Evolutionary conservation across 2,329 filamentous ascomycete species (phyloP), one percentile per base, ranked within the genome.

Genomic region (Aureobasidium lini): DNA sequence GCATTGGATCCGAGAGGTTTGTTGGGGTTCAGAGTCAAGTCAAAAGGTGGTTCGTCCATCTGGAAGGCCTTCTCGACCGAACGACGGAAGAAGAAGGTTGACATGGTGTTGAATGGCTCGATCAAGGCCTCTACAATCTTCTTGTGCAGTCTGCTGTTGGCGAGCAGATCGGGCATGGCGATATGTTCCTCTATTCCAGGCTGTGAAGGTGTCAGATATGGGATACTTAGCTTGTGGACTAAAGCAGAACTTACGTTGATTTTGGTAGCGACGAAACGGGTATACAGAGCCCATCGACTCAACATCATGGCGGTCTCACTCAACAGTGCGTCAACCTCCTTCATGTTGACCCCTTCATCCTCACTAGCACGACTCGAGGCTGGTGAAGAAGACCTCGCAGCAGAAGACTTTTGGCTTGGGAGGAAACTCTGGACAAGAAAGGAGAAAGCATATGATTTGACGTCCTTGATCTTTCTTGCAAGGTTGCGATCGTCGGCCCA

Each of bases 41-140:
- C 90, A 0, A 81, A 76, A 0, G 94, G 94, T 18, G 86, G 83
- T 71, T 99, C 95, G 70, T 99, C 94, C 47, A 99, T 79, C 71
- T 99, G 93, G 73, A 99, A 99, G 0, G 94, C 91, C 72, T 96
- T 97, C 70, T 99, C 94, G 2, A 99, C 92, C 0, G 92, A 96
- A 50, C 94, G 84, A 6, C 95, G 87, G 77, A 96, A 93, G 82
- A 96, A 97, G 76, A 99, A 99, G 1, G 88, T 94, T 2, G 90
- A 91, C 87, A 99, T 92, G 61, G 83, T 77, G 69, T 95, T 95
- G 77, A 96, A 97, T 0, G 94, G 90, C 1, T 82, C 81, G 10
- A 86, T 81, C 1, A 99, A 81, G 61, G 86, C 87, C 54, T 84
- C 82, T 0, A 83, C 81, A 4, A 96, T 82, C 71, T 97, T 97